A percentile compares a stretch with the other conserved stretches of the same genome.
Evolutionary conservation across 306 rosid species (phyloP).

Genomic region (Cotoneaster glaucophyllus): DNA sequence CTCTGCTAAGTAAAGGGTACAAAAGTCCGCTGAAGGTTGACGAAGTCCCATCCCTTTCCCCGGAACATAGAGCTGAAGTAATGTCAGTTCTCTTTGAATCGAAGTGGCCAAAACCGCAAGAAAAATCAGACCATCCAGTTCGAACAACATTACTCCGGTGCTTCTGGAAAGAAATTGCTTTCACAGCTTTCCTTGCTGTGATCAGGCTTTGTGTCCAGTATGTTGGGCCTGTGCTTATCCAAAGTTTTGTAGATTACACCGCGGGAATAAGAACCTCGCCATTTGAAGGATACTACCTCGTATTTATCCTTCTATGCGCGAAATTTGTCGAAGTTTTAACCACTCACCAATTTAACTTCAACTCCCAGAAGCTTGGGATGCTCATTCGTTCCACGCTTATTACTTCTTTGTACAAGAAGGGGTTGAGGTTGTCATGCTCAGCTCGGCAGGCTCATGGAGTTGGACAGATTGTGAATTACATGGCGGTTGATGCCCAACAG

Average conservation of each 20-base stretch:
- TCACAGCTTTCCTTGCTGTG: slow-evolving; percentile 73
- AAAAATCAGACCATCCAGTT: slow-evolving; percentile 64
- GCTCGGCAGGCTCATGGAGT: slow-evolving; percentile 85
- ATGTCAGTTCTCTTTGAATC: slow-evolving; percentile 60
- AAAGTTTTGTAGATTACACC: slow-evolving; percentile 70
- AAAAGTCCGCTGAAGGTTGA: slow-evolving; percentile 53
- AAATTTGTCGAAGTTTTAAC: slow-evolving; percentile 69
- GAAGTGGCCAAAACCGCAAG: slow-evolving; percentile 75
- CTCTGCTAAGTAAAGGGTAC: slow-evolving; percentile 73
- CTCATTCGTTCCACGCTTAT: slow-evolving; percentile 73
- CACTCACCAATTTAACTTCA: slow-evolving; percentile 85
- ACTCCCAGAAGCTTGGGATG: slow-evolving; percentile 88
- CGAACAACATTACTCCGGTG: slow-evolving; percentile 64
- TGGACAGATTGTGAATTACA: slow-evolving; percentile 90
- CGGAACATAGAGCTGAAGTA: slow-evolving; percentile 64
- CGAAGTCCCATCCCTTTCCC: slow-evolving; percentile 65
- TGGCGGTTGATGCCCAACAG: slow-evolving; percentile 92
- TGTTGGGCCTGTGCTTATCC: slow-evolving; percentile 74
- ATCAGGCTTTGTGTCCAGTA: slow-evolving; percentile 62
- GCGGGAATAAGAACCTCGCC: slow-evolving; percentile 67
- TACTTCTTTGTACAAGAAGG: slow-evolving; percentile 81
- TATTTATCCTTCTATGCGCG: slow-evolving; percentile 53
- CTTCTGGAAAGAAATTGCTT: slow-evolving; percentile 63
- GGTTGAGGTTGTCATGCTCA: slow-evolving; percentile 66
- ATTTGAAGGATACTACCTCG: slow-evolving; percentile 79